Base-by-base conservation (phyloP, 345 rosid species). In the Sisymbrium irio region DNA sequence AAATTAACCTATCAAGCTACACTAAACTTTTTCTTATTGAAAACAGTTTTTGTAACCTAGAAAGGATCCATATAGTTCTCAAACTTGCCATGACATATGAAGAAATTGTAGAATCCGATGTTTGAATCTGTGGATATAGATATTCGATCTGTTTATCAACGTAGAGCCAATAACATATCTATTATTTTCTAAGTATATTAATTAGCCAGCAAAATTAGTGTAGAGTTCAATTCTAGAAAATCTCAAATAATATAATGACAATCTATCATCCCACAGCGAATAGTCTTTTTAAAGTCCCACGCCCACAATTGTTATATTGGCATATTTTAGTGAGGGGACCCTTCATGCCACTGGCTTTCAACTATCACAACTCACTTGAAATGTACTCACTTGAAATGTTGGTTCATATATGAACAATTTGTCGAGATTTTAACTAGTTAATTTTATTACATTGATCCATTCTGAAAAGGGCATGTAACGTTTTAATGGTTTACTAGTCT, bases 281-380 rank as follows among this genome's bases (percentile, higher is more conserved):
- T 64, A 53, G 71, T 55, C 65, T n/a, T 55, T 55, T 28, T 55
- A 45, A 22, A 64, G 65, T 32, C 71, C 77, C 77, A 61, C 14
- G 44, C 57, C 37, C 47, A 11, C 70, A 73, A 33, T 33, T 41
- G 60, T 25, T 47, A 72, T 41, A 72, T 53, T 65, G 70, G n/a
- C 70, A 35, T 35, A 32, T 33, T 65, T 64, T 44, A 22, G 9
- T 5, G 71, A 53, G 77, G 77, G 77, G 71, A 73, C 77, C 67
- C 49, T 65, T 56, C 58, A 65, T 73, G 71, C 46, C 71, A 64
- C 65, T 44, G 40, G 11, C 58, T 35, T 55, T 73, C 77, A 55
- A 64, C 56, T 44, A 44, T 20, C 57, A 55, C 65, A 55, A 64
- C 39, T 64, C 56, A 44, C 17, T 22, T 22, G 25, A 22, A 22